Base-by-base conservation (phyloP, 768 basidiomycete genomes). In the Scleroderma citrinum region DNA sequence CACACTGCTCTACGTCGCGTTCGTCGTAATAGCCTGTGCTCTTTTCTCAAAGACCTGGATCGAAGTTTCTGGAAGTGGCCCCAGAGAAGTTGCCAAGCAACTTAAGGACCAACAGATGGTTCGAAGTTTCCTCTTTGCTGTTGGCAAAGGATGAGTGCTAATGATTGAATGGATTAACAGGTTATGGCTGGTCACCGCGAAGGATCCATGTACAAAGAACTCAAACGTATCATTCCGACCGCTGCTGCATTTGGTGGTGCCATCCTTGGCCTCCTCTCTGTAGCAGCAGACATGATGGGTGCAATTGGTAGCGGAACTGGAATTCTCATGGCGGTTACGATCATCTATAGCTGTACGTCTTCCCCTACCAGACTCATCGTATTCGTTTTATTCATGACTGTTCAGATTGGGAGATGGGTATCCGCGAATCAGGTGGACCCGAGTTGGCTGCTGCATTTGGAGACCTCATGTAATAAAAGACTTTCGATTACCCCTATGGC, bases 31-130 rank as follows among this genome's bases (percentile, higher is more conserved):
- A 30, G 92, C 93, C 14, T 98, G 94, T 64, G 95, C 96, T 13
- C 76, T 97, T 56, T 99, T 98, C 76, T 94, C 91, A 63, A 98
- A 98, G 79, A 97, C 95, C 1, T 99, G 96, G 95, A 98, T 99
- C 56, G 95, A 98, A 60, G 92, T 98, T 30, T 97, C 93, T 2
- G 95, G 96, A 14, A 88, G 85, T 47, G 92, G 96, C 17, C 96
- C 95, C 11, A 73, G 96, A 40, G 95, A 99, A 59, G 84, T 99
- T 48, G 96, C 96, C 24, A 95, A 93, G 69, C 95, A 98, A 65
- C 82, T 98, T 63, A 98, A 98, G 74, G 96, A 98, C 57, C 95
- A 97, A 68, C 88, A 91, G 59, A 93, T 97, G 87, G 95, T 86
- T 32, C 40, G 40, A 4, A 17, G 23, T 21, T 6, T 11, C 14